phyloP scores from a whole-genome alignment of 2,329 filamentous ascomycete genomes.

The Rutstroemia sp. region DNA sequence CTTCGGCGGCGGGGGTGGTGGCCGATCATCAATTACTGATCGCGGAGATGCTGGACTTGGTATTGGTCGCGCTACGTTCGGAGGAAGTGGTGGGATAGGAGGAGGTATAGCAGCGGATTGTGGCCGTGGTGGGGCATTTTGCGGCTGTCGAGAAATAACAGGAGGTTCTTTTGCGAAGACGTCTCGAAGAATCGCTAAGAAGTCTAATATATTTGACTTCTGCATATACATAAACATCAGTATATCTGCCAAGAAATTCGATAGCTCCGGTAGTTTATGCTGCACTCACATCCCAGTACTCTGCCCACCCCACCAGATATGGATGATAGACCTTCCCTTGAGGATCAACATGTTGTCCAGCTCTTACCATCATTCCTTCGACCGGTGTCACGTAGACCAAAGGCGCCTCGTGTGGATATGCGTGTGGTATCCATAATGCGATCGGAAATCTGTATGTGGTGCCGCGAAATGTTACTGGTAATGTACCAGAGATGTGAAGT shows the following conservation, averaged over 20 bases:
- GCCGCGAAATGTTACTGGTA: conserved; percentile 88
- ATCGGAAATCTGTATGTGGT: conserved; percentile 86
- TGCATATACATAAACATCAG: conserved; percentile 30
- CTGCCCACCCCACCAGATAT: conserved; percentile 82
- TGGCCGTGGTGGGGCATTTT: conserved; percentile 34
- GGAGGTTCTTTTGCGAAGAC: conserved; percentile 94
- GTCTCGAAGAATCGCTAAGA: conserved; percentile 73
- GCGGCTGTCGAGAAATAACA: conserved; percentile 65
- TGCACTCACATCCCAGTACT: conserved; percentile 78
- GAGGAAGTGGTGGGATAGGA: conserved; percentile 64
- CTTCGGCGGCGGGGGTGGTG: conserved; percentile 29
- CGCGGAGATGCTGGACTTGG: conserved; percentile 30
- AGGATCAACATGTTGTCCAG: conserved; percentile 89
- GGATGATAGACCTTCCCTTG: conserved; percentile 95
- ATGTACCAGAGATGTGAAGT: conserved; percentile 75
- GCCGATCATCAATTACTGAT: conserved; percentile 26
- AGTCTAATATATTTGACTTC: conserved; percentile 80
- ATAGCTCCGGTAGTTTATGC: background rate
- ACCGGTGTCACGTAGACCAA: conserved; percentile 85
- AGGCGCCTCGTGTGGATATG: conserved; percentile 79
- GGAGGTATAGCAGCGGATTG: conserved; percentile 44
- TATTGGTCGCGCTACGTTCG: conserved; percentile 47
- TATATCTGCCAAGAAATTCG: background rate
- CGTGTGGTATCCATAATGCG: conserved; percentile 86
- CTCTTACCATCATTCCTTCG: conserved; percentile 79